Conservation (phyloP, 2,329 filamentous ascomycete genomes). For the Lecanoromycetidae sp. region DNA sequence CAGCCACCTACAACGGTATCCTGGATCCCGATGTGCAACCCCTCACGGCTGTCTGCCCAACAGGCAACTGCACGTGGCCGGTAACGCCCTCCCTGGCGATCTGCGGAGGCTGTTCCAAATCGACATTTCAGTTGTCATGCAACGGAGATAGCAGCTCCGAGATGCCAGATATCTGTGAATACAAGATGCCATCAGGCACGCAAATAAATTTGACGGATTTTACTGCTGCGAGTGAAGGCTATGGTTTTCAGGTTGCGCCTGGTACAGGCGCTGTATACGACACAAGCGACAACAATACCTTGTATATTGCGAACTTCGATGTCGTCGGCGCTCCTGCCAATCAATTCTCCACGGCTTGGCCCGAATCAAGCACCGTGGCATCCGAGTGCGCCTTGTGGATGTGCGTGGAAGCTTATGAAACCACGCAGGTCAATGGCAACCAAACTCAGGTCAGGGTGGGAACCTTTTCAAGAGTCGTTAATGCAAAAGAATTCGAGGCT, state of each 20-base stretch:
- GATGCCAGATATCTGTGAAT: too few species aligned
- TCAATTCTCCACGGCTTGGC: background rate
- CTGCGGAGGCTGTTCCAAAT: slow-evolving; percentile 5
- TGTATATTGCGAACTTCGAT: slow-evolving; percentile 13
- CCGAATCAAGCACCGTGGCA: background rate
- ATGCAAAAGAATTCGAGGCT: background rate
- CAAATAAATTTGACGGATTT: too few species aligned
- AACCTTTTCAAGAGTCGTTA: background rate
- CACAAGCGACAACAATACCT: background rate
- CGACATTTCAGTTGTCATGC: background rate
- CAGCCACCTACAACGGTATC: background rate
- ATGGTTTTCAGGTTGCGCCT: background rate
- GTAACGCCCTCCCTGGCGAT: slow-evolving; percentile 8
- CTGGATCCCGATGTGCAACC: background rate
- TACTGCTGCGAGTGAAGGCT: too few species aligned
- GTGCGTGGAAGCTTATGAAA: slow-evolving; percentile 8
- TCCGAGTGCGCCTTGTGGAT: slow-evolving; percentile 10
- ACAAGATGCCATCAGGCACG: too few species aligned
- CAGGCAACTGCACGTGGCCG: slow-evolving; percentile 13
- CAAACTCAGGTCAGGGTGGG: background rate
- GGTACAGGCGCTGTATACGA: slow-evolving; percentile 1
- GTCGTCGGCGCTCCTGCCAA: background rate
- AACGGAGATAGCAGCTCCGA: too few species aligned
- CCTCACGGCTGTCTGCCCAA: slow-evolving; percentile 1
- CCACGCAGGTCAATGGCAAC: background rate